A percentile compares a stretch with the other conserved stretches of the same genome.
Evolutionary conservation across 257 asterid species (phyloP).

Genomic region (Lavandula angustifolia): DNA sequence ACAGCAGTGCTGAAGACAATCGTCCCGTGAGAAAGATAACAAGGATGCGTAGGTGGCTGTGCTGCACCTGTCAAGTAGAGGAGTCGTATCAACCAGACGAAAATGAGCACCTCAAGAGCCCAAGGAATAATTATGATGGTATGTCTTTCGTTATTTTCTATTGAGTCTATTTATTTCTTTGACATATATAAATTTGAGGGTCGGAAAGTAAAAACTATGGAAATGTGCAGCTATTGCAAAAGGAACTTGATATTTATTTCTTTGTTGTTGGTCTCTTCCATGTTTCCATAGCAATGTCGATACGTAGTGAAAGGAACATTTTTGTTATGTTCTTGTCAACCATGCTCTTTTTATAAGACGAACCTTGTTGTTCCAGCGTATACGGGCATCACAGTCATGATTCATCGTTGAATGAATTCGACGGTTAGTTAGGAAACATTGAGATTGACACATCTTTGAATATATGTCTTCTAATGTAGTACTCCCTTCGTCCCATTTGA

Average conservation of each 20-base stretch:
- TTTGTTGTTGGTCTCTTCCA: not conserved
- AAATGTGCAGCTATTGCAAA: not conserved
- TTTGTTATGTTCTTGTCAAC: not conserved
- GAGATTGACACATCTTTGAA: not conserved
- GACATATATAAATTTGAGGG: not conserved
- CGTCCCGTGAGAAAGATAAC: conserved; percentile 55
- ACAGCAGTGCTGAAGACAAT: conserved; percentile 51
- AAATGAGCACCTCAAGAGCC: conserved; percentile 72
- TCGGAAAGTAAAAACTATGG: conserved; percentile 1
- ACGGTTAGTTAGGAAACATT: not conserved
- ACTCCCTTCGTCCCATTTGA: no score
- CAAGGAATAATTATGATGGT: conserved; percentile 64
- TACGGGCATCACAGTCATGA: not conserved
- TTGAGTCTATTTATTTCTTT: no score
- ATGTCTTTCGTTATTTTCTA: conserved; percentile 22
- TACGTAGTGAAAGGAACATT: not conserved
- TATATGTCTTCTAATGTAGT: not conserved
- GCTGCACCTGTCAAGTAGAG: conserved; percentile 72
- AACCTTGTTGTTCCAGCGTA: not conserved
- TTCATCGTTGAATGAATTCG: not conserved
- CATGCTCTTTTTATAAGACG: not conserved
- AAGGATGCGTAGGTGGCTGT: conserved; percentile 93
- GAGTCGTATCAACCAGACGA: conserved; percentile 64
- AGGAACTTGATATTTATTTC: not conserved
- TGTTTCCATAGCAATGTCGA: not conserved